These are phyloP conservation scores for Sphenostylis stenocarpa DNA, from an alignment of 306 rosid species.

Conservation along the genomic window DNA sequence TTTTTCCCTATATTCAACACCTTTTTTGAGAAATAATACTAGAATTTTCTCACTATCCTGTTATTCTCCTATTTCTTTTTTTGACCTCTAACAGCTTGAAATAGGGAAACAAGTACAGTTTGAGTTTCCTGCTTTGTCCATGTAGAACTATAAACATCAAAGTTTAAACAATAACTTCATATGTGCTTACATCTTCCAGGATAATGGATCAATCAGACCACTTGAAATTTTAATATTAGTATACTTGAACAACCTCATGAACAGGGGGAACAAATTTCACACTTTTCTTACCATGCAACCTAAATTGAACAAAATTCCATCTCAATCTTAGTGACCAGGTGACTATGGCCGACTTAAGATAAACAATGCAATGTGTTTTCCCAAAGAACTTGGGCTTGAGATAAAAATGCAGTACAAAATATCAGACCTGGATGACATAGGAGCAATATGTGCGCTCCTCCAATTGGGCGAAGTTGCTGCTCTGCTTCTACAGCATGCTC, in stretches of 20 bases:
- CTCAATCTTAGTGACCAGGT: not conserved
- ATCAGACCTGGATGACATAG: conserved; percentile 95
- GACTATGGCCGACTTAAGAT: not conserved
- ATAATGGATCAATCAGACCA: not conserved
- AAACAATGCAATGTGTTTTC: not conserved
- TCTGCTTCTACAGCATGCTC: conserved; percentile 96
- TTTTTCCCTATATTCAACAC: too few species aligned
- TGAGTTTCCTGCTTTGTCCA: conserved; percentile 3
- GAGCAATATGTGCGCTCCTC: conserved; percentile 82
- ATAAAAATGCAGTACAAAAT: conserved; percentile 13
- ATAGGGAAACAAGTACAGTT: too few species aligned
- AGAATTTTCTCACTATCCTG: too few species aligned
- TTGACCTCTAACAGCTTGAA: too few species aligned
- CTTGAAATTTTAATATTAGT: not conserved
- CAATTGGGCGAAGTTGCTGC: conserved; percentile 83
- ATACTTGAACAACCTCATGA: not conserved
- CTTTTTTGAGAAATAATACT: too few species aligned
- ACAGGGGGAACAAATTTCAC: not conserved
- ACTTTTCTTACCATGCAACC: not conserved
- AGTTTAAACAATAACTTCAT: not conserved
- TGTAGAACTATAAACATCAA: not conserved
- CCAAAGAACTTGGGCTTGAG: conserved; percentile 23
- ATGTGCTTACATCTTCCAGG: not conserved
- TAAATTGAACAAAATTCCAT: not conserved
- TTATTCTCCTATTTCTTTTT: too few species aligned